Evolutionary conservation across 2,329 filamentous ascomycete genomes (phyloP), one percentile per base, ranked within the genome.

Genomic region (Aspergillus tanneri): DNA sequence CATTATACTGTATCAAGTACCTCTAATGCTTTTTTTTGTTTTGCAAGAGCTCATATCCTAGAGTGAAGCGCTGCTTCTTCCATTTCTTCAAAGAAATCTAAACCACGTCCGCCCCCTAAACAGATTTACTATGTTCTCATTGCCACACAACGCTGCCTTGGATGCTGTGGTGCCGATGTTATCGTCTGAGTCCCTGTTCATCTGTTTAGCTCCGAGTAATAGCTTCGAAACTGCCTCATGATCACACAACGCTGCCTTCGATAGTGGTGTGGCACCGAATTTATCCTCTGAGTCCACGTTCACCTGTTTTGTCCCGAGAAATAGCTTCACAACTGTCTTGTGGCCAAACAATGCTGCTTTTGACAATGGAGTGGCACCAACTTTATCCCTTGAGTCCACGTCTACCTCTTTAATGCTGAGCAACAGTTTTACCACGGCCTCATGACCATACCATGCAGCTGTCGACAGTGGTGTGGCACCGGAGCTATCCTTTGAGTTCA

Each of bases 321-420:
- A 27, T 3, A 37, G 16, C 32, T 56, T 50, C 4, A 48, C 32
- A 21, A 45, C 32, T 8, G 32, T 34, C 22, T 45, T 23, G 10
- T 28, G 23, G 8, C 42, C 42, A 28, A 36, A 24, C 5, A 8
- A 14, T 25, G 32, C 42, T 21, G 42, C 42, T 14, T 16, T n/a
- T 21, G 32, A 23, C 4, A 45, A 25, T 18, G 42, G 42, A 8
- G 42, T 45, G 16, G 21, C 9, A 4, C 23, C 23, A 24, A 9
- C n/a, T 5, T 9, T 14, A 23, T 34, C 30, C n/a, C 27, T 19
- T n/a, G 21, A 11, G 16, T 30, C 30, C 23, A 38, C 9, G 19
- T 37, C 30, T 22, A 18, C 32, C 35, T 12, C 30, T 25, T 9
- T 36, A 25, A 35, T 14, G n/a, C n/a, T n/a, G n/a, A n/a, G n/a